Conservation (phyloP, 2,329 filamentous ascomycete species). For the Paracoccidioides lutzii region DNA sequence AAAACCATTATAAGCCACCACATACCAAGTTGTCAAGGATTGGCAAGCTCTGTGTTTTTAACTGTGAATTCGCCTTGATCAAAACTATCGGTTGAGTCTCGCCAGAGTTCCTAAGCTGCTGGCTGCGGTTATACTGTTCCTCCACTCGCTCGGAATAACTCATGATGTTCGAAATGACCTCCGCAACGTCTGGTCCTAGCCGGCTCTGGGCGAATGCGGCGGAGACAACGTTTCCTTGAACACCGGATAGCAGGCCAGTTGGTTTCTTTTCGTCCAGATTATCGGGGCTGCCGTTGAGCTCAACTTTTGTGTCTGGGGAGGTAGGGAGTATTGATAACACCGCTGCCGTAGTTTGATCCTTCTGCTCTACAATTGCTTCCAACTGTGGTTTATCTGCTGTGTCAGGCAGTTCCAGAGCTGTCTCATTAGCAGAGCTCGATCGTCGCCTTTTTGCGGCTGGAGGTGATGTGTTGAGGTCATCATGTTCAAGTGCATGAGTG, state of each 20-base stretch:
- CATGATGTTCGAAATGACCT: conserved; percentile 32
- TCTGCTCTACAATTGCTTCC: conserved; percentile 7
- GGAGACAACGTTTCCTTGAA: conserved; percentile 9
- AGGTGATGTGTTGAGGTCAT: conserved; percentile 21
- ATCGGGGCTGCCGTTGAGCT: conserved; percentile 17
- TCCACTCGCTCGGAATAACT: conserved; percentile 32
- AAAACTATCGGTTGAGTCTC: conserved; percentile 25
- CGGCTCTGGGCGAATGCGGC: conserved; percentile 16
- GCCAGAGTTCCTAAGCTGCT: conserved; percentile 19
- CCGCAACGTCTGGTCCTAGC: conserved; percentile 23
- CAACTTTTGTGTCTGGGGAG: conserved; percentile 5
- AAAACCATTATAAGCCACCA: conserved; percentile 5
- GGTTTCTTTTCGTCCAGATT: conserved; percentile 7
- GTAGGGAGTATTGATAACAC: background rate
- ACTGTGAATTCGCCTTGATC: conserved; percentile 31
- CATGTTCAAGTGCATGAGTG: conserved; percentile 20
- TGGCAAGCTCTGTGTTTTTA: conserved; percentile 47
- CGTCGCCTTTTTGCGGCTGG: conserved; percentile 30
- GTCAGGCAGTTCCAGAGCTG: conserved; percentile 2
- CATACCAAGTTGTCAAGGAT: conserved; percentile 49
- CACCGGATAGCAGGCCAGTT: background rate
- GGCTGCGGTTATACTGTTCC: conserved; percentile 25
- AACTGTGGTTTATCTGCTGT: background rate
- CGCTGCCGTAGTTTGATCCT: background rate
- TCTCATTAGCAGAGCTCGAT: conserved; percentile 19